Evolutionary conservation across 2,329 filamentous ascomycete genomes (phyloP).

Genomic region (Ceratocystis lukuohia): DNA sequence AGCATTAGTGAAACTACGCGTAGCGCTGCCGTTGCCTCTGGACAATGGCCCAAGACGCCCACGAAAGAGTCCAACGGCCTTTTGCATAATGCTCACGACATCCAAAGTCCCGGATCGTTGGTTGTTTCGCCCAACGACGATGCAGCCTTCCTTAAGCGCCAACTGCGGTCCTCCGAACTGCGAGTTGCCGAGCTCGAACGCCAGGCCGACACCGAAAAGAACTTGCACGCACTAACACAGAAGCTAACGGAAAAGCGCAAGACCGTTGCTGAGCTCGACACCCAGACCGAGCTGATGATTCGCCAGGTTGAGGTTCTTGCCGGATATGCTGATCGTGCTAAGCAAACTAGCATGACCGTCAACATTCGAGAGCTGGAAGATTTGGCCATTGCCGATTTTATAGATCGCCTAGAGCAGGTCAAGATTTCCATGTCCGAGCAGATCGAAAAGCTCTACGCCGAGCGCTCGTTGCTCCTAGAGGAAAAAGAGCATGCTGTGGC

Average conservation of each 20-base stretch:
- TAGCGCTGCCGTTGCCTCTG: slow-evolving; percentile 40
- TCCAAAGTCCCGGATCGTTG: slow-evolving; percentile 58
- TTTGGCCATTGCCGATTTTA: slow-evolving; percentile 79
- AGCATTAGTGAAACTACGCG: slow-evolving; percentile 57
- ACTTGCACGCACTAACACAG: slow-evolving; percentile 65
- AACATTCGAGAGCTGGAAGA: slow-evolving; percentile 76
- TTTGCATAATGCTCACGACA: slow-evolving; percentile 34
- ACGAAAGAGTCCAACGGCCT: slow-evolving; percentile 39
- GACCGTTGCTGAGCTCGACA: slow-evolving; percentile 86
- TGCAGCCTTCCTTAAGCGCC: slow-evolving; percentile 53
- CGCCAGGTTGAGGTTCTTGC: slow-evolving; percentile 81
- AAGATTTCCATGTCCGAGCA: slow-evolving; percentile 44
- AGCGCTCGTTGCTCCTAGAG: slow-evolving; percentile 69
- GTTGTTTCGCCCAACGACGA: slow-evolving; percentile 47
- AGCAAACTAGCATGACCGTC: slow-evolving; percentile 65
- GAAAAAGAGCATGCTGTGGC: slow-evolving; percentile 71
- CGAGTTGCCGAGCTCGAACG: slow-evolving; percentile 74
- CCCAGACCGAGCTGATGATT: slow-evolving; percentile 89
- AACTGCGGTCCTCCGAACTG: slow-evolving; percentile 69
- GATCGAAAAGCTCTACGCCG: slow-evolving; percentile 49
- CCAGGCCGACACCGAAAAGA: slow-evolving; percentile 54
- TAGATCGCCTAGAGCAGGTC: slow-evolving; percentile 55
- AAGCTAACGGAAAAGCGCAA: slow-evolving; percentile 86
- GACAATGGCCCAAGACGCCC: slow-evolving; percentile 58
- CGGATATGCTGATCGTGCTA: slow-evolving; percentile 74